Percentiles rank a stretch among this genome's conserved stretches.
These are phyloP conservation scores for Leccinum uliginosum DNA, from an alignment of 768 basidiomycete species.

Conservation along the genomic window DNA sequence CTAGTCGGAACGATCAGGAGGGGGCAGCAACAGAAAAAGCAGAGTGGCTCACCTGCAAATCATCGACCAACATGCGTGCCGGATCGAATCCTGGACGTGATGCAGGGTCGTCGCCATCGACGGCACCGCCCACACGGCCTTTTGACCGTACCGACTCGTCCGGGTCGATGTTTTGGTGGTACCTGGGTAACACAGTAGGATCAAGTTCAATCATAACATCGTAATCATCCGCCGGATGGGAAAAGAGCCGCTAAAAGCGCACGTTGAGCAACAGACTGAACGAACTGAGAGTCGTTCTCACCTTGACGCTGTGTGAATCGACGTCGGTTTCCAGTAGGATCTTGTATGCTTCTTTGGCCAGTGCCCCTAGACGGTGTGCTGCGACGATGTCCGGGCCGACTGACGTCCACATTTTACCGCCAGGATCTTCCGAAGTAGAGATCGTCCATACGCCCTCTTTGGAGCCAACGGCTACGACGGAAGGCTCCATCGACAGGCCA, in stretches of 20 bases:
- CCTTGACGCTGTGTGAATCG: slow-evolving; percentile 55
- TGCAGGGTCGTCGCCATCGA: slow-evolving; percentile 28
- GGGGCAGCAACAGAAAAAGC: background rate
- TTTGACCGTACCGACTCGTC: slow-evolving; percentile 45
- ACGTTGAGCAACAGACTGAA: background rate
- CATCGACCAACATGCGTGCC: slow-evolving; percentile 56
- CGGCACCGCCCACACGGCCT: slow-evolving; percentile 21
- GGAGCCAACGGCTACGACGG: slow-evolving; percentile 28
- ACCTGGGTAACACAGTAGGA: slow-evolving; percentile 58
- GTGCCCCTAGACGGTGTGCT: slow-evolving; percentile 63
- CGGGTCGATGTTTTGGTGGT: slow-evolving; percentile 63
- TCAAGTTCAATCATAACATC: slow-evolving; percentile 80
- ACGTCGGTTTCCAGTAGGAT: slow-evolving; percentile 50
- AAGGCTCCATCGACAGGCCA: slow-evolving; percentile 3
- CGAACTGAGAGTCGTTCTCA: slow-evolving; percentile 28
- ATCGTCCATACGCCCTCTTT: slow-evolving; percentile 66
- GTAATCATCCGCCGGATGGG: slow-evolving; percentile 80
- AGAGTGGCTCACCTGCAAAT: slow-evolving; percentile 61
- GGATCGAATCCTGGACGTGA: slow-evolving; percentile 79
- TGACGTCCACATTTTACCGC: slow-evolving; percentile 75
- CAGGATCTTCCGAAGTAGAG: slow-evolving; percentile 69
- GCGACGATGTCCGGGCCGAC: slow-evolving; percentile 63
- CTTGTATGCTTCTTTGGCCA: slow-evolving; percentile 74
- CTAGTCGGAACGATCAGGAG: slow-evolving; percentile 33
- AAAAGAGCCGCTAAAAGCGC: slow-evolving; percentile 65